Base-by-base conservation (phyloP, 768 basidiomycete genomes). In the Lactifluus volemus region DNA sequence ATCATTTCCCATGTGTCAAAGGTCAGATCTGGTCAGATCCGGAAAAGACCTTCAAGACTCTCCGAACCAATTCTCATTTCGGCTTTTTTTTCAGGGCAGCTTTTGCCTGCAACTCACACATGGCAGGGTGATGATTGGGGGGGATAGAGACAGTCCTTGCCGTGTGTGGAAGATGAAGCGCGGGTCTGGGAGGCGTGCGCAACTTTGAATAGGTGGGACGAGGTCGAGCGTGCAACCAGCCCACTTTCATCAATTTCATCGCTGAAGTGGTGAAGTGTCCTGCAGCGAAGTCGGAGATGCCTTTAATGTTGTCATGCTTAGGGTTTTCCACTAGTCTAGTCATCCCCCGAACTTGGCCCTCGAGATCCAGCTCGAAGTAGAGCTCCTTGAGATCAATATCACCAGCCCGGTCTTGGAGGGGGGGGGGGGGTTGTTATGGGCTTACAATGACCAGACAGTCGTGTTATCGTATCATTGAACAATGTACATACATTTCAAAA, bases 281-380 rank as follows among this genome's bases (percentile, higher is more conserved):
- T 34, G 32, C 32, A 34, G 32, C 32, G 5, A 34, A 34, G 4
- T 4, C 32, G 32, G 32, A 7, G 32, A 32, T 3, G 7, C 32
- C 4, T 34, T 34, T 34, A 2, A 9, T 9, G 32, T 34, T 34
- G 5, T 34, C 32, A 32, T 32, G 32, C 32, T 7, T 32, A 32
- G 32, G 32, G 32, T 34, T 34, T 34, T 3, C 9, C 32, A 34
- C 32, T 34, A 34, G 4, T 34, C 87, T 86, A 29, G 77, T 86
- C 60, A 92, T 92, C 71, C 89, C 89, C 71, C 85, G 65, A 84
- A 92, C 69, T 71, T 88, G 7, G 84, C 81, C 11, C 81, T 94
- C 71, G 80, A 75, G 62, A 92, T 93, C 68, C 89, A 91, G 63
- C 93, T 93, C 69, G 89, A 92, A 73, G 88, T 94, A 54, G 89